Evolutionary conservation across 2,329 filamentous ascomycete genomes (phyloP), one percentile per base, ranked within the genome.

Genomic region (Diaporthe sp.): DNA sequence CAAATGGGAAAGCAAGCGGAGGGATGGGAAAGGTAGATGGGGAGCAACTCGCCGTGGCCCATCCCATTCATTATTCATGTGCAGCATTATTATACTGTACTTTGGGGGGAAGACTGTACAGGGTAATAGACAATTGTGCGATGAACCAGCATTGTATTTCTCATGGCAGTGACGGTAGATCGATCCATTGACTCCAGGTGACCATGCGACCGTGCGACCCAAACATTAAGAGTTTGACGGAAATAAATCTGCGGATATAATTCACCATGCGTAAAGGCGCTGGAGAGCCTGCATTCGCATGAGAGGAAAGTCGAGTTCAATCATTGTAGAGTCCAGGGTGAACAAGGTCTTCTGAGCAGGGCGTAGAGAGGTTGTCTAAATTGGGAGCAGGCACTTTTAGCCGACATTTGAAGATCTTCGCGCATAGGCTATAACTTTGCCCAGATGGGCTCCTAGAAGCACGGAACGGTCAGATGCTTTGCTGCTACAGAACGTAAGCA

Each of bases 21-120:
- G 39, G 46, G 31, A 51, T 51, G 34, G 65, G 22, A 15, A 19
- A 22, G 10, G 2, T 55, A 70, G 15, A 70, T 22, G 65, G 61
- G 49, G 46, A 25, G 25, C 34, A 42, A 42, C 65, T 39, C 46
- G 49, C 51, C 34, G 49, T 34, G 28, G 46, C 49, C 46, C 42
- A 42, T 34, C 61, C 44, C 61, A 49, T 46, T 65, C 60, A 37
- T 39, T 37, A 39, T 39, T 28, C 42, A 55, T 31, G 65, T 70
- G 65, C 65, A 55, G 65, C 65, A 55, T 70, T 42, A 55, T 70
- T 42, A 70, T 25, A 55, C 65, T 55, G 49, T 55, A 70, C 65
- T 28, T 53, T 34, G 37, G 53, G 17, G 34, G 55, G 15, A 12
- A 55, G 34, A 42, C 25, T 70, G 65, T 55, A 55, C 65, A 70